A percentile compares a stretch with the other conserved stretches of the same genome.
phyloP scores from a whole-genome alignment of 371 early-diverging fungal species.

The Mortierella sp. region DNA sequence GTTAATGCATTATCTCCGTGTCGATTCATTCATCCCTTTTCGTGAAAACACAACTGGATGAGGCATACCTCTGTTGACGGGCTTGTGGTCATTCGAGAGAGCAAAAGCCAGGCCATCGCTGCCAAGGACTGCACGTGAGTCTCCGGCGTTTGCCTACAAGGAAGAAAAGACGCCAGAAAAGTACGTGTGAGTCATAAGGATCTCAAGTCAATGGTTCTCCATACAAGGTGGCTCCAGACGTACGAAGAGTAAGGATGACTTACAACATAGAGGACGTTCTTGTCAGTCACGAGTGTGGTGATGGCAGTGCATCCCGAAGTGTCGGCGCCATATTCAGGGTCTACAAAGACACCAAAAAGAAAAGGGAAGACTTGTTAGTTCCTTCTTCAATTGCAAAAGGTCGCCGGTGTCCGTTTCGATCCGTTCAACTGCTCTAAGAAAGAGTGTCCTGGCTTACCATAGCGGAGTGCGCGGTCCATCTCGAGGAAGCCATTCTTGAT shows the following conservation, averaged over 20 bases:
- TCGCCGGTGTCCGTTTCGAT: too few species aligned
- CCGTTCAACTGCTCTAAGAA: background rate
- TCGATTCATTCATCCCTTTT: background rate
- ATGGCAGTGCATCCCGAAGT: constrained; percentile 97
- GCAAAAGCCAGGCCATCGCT: constrained; percentile 78
- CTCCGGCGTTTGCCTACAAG: constrained; percentile 91
- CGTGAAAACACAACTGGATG: background rate
- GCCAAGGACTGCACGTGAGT: constrained; percentile 92
- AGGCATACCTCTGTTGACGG: constrained; percentile 71
- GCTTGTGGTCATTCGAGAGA: constrained; percentile 96
- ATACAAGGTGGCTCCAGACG: too few species aligned
- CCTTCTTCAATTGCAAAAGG: background rate
- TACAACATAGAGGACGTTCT: constrained; percentile 62
- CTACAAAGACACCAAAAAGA: constrained; percentile 53
- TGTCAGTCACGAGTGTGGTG: constrained; percentile 82
- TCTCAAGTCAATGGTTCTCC: too few species aligned
- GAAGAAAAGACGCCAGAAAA: background rate
- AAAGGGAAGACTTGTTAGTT: background rate
- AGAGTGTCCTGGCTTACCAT: constrained; percentile 60
- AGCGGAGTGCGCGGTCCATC: constrained; percentile 82
- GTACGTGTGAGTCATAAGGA: too few species aligned
- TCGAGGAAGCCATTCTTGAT: constrained; percentile 86
- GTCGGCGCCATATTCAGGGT: constrained; percentile 76
- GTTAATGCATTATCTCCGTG: too few species aligned
- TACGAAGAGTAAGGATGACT: background rate